A percentile compares a stretch with the other conserved stretches of the same genome.
These are phyloP conservation scores for Blastobotrys chiropterorum DNA, from an alignment of 805 yeast genomes.

Conservation along the genomic window DNA sequence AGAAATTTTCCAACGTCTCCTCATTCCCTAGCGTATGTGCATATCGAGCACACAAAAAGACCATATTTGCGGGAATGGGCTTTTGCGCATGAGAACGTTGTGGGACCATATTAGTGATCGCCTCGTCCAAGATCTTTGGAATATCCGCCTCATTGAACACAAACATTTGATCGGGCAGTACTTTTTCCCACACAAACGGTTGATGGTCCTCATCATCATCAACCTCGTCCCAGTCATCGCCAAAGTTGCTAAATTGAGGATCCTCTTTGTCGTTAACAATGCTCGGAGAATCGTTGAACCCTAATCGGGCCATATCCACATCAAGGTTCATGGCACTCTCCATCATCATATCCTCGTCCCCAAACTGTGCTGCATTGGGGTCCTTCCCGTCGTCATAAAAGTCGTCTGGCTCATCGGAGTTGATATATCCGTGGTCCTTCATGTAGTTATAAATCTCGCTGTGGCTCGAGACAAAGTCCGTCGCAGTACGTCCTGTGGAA, in stretches of 20 bases:
- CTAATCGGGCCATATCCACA: slow-evolving; percentile 25
- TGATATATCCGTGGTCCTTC: slow-evolving; percentile 30
- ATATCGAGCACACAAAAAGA: slow-evolving; percentile 36
- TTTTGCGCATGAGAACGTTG: slow-evolving; percentile 31
- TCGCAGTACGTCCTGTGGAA: slow-evolving; percentile 44
- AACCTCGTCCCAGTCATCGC: slow-evolving; percentile 15
- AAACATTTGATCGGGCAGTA: slow-evolving; percentile 36
- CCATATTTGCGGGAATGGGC: slow-evolving; percentile 38
- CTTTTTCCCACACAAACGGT: slow-evolving; percentile 37
- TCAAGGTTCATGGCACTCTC: slow-evolving; percentile 29
- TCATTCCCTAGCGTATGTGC: slow-evolving; percentile 32
- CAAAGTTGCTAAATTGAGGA: slow-evolving; percentile 11
- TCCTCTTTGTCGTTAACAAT: slow-evolving; percentile 13
- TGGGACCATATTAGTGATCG: slow-evolving; percentile 32
- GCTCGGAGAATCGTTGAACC: slow-evolving; percentile 11
- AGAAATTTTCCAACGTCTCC: slow-evolving; percentile 27
- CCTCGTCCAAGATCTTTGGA: slow-evolving; percentile 33
- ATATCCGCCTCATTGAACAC: slow-evolving; percentile 33
- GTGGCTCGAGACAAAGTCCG: slow-evolving; percentile 51
- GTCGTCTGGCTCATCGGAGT: slow-evolving; percentile 16
- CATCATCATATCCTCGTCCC: slow-evolving; percentile 22
- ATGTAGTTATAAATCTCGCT: slow-evolving; percentile 54
- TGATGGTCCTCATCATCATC: slow-evolving; percentile 16
- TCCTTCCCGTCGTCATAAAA: slow-evolving; percentile 22
- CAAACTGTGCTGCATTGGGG: slow-evolving; percentile 9